Evolutionary conservation across 352 stramenopile species (phyloP).

Genomic region (Pythium angustatum): DNA sequence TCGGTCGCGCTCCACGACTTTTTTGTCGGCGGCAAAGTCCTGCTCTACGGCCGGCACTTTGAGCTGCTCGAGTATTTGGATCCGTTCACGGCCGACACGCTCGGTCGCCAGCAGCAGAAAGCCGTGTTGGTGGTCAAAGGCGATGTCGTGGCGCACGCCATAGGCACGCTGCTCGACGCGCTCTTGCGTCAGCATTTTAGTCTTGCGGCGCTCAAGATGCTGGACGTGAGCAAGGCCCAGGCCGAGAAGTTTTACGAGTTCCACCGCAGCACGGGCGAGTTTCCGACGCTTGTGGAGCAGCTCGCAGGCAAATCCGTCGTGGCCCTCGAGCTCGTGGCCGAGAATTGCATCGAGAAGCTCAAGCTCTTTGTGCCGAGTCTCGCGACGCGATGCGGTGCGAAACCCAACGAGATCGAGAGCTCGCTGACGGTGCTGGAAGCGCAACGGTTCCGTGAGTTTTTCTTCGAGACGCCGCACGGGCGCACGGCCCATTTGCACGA

Average conservation of each 20-base stretch:
- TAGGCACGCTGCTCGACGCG: slow-evolving; percentile 54
- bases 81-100: slow-evolving; percentile 62
- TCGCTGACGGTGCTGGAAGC: slow-evolving; percentile 52
- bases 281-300: slow-evolving; percentile 40
- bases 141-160: slow-evolving; percentile 40
- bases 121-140: slow-evolving; percentile 68
- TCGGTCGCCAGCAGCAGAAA: slow-evolving; percentile 71
- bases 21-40: slow-evolving; percentile 77
- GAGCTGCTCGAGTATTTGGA: slow-evolving; percentile 88
- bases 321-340: slow-evolving; percentile 74
- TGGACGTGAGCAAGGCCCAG: slow-evolving; percentile 43
- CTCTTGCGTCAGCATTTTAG: slow-evolving; percentile 71
- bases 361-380: slow-evolving; percentile 55
- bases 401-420: slow-evolving; percentile 49
- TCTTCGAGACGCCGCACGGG: slow-evolving; percentile 55
- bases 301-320: slow-evolving; percentile 45
- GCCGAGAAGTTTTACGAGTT: slow-evolving; percentile 63
- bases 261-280: slow-evolving; percentile 37
- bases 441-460: slow-evolving; percentile 61
- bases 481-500: slow-evolving; percentile 79
- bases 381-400: slow-evolving; percentile 42
- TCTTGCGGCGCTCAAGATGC: slow-evolving; percentile 81
- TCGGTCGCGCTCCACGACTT: slow-evolving; percentile 76
- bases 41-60: slow-evolving; percentile 81
- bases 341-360: slow-evolving; percentile 67